A percentile compares a stretch with the other conserved stretches of the same genome.
Evolutionary conservation across 2,329 filamentous ascomycete species (phyloP).

Genomic region (Pezicula carpinea): DNA sequence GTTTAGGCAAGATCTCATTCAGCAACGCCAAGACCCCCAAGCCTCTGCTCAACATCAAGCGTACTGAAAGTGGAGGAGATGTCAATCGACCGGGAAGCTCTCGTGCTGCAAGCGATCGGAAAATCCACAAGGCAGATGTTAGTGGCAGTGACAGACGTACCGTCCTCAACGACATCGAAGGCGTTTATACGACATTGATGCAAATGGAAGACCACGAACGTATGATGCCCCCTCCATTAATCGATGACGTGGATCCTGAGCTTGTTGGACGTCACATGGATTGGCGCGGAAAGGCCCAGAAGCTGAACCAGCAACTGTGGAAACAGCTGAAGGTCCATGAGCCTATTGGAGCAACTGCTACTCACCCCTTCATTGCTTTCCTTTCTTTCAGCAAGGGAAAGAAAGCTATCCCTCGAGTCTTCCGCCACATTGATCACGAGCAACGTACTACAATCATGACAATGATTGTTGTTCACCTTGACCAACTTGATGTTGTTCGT

Average conservation of each 20-base stretch:
- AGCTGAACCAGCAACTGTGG: conserved; percentile 81
- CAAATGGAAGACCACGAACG: conserved; percentile 90
- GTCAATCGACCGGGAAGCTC: conserved; percentile 46
- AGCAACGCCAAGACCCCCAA: conserved; percentile 98
- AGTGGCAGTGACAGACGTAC: conserved; percentile 73
- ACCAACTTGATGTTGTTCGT: conserved; percentile 84
- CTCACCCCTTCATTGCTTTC: conserved; percentile 94
- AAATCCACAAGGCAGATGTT: conserved; percentile 37
- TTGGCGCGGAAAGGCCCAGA: conserved; percentile 67
- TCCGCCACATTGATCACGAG: conserved; percentile 86
- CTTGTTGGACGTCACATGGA: conserved; percentile 70
- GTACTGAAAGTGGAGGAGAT: conserved; percentile 64
- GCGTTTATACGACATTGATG: conserved; percentile 84
- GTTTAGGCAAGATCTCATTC: conserved; percentile 95
- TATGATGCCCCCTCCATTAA: conserved; percentile 61
- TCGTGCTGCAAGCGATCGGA: conserved; percentile 35
- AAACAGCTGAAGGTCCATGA: conserved; percentile 85
- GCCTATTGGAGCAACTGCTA: conserved; percentile 70
- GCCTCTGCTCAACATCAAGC: conserved; percentile 91
- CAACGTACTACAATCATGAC: conserved; percentile 94
- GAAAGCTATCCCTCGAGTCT: conserved; percentile 90
- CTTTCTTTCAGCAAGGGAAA: conserved; percentile 94
- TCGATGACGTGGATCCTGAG: conserved; percentile 60
- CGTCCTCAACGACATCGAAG: conserved; percentile 81
- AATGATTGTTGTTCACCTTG: conserved; percentile 91